Conservation (phyloP, 148 eudicot genomes). For the Rhododendron ferrugineum region DNA sequence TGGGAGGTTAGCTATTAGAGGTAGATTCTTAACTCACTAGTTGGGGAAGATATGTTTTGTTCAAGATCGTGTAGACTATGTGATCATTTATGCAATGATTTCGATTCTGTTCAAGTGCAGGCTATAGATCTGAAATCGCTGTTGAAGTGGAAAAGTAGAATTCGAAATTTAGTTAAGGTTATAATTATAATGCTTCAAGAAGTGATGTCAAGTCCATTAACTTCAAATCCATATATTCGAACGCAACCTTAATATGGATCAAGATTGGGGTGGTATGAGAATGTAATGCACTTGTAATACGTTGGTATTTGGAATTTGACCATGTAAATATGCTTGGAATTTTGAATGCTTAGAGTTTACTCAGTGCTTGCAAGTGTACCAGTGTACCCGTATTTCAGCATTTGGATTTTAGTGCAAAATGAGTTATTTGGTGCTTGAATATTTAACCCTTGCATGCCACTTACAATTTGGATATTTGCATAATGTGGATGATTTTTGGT, state of each 20-base stretch:
- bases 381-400: not conserved
- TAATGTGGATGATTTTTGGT: conserved; percentile 1
- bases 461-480: not conserved
- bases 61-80: not conserved
- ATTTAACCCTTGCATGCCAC: not conserved
- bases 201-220: not conserved
- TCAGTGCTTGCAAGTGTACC: not conserved
- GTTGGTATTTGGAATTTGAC: not conserved
- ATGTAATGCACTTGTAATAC: not conserved
- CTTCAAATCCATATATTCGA: not conserved
- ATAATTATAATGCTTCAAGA: not conserved
- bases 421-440: not conserved
- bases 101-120: not conserved
- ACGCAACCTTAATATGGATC: not conserved
- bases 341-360: not conserved
- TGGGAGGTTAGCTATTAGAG: not conserved
- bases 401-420: not conserved
- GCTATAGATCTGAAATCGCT: not conserved
- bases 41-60: not conserved
- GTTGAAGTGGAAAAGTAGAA: not conserved
- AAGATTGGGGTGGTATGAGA: not conserved
- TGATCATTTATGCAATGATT: not conserved
- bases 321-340: not conserved
- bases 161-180: not conserved
- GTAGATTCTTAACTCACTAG: not conserved